phyloP scores from a whole-genome alignment of 2,329 filamentous ascomycete species.

The Aplosporella prunicola region DNA sequence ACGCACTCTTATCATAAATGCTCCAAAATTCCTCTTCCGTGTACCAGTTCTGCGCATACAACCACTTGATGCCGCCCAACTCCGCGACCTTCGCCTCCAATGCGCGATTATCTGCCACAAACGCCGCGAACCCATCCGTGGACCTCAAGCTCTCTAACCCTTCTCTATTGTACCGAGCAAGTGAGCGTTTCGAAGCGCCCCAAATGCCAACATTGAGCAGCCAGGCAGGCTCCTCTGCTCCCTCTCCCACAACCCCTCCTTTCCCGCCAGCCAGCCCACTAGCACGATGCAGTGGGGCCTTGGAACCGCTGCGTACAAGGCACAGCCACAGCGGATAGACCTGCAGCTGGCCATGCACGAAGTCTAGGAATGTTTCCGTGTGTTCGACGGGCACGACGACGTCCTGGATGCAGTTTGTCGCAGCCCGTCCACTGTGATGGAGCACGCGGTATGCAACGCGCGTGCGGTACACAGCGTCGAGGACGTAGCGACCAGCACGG shows the following conservation, averaged over 20 bases:
- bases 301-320: conserved; percentile 25
- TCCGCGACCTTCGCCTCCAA: conserved; percentile 52
- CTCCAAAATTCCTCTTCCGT: conserved; percentile 59
- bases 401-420: conserved; percentile 57
- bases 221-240: conserved; percentile 12
- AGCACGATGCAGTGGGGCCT: conserved; percentile 15
- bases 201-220: conserved; percentile 57
- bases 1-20: conserved; percentile 51
- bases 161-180: too few relatives aligned
- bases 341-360: conserved; percentile 29
- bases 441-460: conserved; percentile 57
- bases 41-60: conserved; percentile 63
- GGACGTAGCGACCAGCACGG: conserved; percentile 49
- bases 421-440: conserved; percentile 51
- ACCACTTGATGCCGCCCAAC: conserved; percentile 57
- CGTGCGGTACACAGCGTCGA: conserved; percentile 55
- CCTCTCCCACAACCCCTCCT: conserved; percentile 18
- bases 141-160: too few relatives aligned
- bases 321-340: conserved; percentile 43
- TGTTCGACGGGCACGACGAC: conserved; percentile 40
- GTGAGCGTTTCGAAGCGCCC: too few relatives aligned
- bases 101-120: conserved; percentile 47
- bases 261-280: conserved; percentile 26
- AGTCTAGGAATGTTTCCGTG: conserved; percentile 36
- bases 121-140: conserved; percentile 23